Evolutionary conservation across 2,329 filamentous ascomycete species (phyloP), one percentile per base, ranked within the genome.

Genomic region (Xylariomycetidae sp.): DNA sequence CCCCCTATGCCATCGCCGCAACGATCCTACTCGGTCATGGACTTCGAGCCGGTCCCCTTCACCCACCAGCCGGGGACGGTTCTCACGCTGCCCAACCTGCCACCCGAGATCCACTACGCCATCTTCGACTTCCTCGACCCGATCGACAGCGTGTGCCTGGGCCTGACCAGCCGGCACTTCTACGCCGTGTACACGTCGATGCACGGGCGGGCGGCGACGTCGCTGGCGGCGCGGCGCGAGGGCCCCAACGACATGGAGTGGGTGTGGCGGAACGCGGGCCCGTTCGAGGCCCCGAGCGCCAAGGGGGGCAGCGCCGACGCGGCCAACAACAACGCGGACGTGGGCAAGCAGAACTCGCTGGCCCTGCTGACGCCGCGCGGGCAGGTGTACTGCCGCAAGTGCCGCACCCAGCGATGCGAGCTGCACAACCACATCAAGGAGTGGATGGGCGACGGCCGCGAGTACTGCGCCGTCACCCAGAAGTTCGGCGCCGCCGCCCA

Each of bases 241-340:
- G 76, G 76, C 1, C 76, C 76, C 34, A 80, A 80, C 54, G 68
- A 75, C 43, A 65, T 77, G 50, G 76, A 81, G 50, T 76, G 72
- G 66, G 75, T 75, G 27, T 81, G 76, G 74, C 70, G 74, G 41
- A 60, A 72, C 31, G 71, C 74, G 3, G 67, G 68, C 1, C 61
- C 61, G 10, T 59, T 70, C 25, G 50, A 67, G 46, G 18, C 39
- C n/a, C 31, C 31, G 39, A 28, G 37, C 35, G 19, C 15, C 20
- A 12, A 12, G 12, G 20, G 12, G 12, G 12, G 20, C 20, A 12
- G 20, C 20, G 20, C 8, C 20, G 20, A 23, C 20, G 12, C 8
- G 20, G 20, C 7, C 25, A 15, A 27, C 8, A 12, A 23, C 20
- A 23, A 23, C 8, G 20, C 8, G 8, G 20, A 23, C 20, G 20